Percentiles rank a stretch among this genome's conserved stretches.
These are phyloP conservation scores for Epichloe baconii DNA, from an alignment of 2,329 filamentous ascomycete species.

Conservation along the genomic window DNA sequence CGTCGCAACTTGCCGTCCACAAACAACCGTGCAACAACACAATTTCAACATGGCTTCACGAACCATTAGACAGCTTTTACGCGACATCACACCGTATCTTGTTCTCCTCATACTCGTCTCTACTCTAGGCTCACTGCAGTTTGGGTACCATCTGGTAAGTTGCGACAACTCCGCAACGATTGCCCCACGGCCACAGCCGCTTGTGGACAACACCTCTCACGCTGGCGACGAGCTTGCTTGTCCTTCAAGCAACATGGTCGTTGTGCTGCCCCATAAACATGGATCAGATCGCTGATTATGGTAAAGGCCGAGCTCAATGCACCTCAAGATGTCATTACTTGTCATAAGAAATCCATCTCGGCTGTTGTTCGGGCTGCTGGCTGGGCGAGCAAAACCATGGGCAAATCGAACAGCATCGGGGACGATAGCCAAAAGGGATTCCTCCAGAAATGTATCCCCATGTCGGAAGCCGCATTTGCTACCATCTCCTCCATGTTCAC, in stretches of 20 bases:
- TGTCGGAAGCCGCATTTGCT: conserved; percentile 71
- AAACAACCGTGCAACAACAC: not conserved
- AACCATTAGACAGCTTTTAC: conserved; percentile 14
- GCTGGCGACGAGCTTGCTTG: too few relatives aligned
- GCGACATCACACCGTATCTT: conserved; percentile 60
- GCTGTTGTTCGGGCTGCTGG: conserved; percentile 14
- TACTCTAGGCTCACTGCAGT: conserved; percentile 81
- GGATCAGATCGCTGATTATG: not conserved
- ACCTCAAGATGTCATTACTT: conserved; percentile 86
- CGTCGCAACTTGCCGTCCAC: not conserved
- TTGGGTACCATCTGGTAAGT: conserved; percentile 80
- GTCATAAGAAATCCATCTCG: conserved; percentile 43
- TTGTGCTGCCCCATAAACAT: not conserved
- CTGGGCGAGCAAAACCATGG: conserved; percentile 15
- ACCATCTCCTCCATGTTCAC: conserved; percentile 86
- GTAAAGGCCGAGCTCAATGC: conserved; percentile 77
- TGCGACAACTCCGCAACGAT: not conserved
- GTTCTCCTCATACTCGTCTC: conserved; percentile 61
- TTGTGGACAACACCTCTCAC: too few relatives aligned
- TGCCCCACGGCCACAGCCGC: not conserved
- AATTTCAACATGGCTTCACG: conserved; percentile 17
- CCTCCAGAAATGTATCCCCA: conserved; percentile 71
- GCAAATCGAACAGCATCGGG: conserved; percentile 11
- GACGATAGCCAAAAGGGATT: conserved; percentile 13
- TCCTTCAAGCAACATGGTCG: not conserved